Percentiles rank a stretch among this genome's conserved stretches.
phyloP scores from a whole-genome alignment of 805 yeast species.

The Millerago galiae region DNA sequence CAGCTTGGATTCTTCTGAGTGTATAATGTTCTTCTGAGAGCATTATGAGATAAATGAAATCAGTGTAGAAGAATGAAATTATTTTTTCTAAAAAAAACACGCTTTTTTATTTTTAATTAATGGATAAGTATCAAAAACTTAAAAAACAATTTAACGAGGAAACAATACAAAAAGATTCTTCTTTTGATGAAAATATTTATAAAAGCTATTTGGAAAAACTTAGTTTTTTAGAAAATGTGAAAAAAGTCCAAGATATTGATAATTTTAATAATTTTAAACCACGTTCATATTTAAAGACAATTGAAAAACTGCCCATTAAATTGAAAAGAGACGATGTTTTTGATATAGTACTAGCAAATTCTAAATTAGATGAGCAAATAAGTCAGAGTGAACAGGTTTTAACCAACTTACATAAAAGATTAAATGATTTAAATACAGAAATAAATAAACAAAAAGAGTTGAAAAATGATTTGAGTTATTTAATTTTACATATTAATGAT shows the following conservation, averaged over 20 bases:
- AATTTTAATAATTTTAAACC: not conserved
- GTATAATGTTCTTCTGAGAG: slow-evolving; percentile 55
- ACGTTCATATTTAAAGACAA: not conserved
- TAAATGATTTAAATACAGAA: not conserved
- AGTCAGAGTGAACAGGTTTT: slow-evolving; percentile 6
- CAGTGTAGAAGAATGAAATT: no score
- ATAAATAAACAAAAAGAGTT: slow-evolving; percentile 5
- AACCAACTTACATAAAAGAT: not conserved
- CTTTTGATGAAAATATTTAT: not conserved
- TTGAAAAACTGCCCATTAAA: slow-evolving; percentile 15
- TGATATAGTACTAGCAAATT: slow-evolving; percentile 15
- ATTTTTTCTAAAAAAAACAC: no score
- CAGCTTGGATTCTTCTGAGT: slow-evolving; percentile 47
- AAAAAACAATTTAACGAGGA: not conserved
- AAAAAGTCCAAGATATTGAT: not conserved
- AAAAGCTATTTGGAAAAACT: slow-evolving; percentile 1
- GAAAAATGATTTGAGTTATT: not conserved
- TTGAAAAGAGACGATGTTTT: slow-evolving; percentile 21
- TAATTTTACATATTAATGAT: not conserved
- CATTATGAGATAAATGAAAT: slow-evolving; percentile 15
- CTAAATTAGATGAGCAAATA: slow-evolving; percentile 12
- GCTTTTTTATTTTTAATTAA: no score
- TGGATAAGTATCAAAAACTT: not conserved
- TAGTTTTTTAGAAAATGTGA: not conserved
- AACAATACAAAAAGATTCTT: not conserved